Conservation (phyloP, 2,329 filamentous ascomycete genomes). For the Acrodontium crateriforme region DNA sequence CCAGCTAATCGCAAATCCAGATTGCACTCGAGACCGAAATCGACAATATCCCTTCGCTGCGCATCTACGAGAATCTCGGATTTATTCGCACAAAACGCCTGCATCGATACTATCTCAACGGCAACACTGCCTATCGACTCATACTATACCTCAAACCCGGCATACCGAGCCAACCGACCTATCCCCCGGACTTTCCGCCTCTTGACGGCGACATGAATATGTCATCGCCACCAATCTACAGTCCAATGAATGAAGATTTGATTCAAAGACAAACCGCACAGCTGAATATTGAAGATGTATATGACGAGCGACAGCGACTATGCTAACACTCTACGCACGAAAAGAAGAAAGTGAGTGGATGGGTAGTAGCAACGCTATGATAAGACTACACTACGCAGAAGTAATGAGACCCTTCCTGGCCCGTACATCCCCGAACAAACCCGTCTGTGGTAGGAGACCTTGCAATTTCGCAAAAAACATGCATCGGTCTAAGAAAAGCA, state of each 20-base stretch:
- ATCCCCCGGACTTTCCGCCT: constrained; percentile 16
- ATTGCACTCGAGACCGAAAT: constrained; percentile 94
- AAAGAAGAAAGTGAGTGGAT: too few relatives aligned
- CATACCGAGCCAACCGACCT: constrained; percentile 28
- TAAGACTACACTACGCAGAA: too few relatives aligned
- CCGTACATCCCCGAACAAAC: too few relatives aligned
- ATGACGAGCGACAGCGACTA: constrained; percentile 10
- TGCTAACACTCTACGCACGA: too few relatives aligned
- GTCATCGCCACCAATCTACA: too few relatives aligned
- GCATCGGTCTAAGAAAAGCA: too few relatives aligned
- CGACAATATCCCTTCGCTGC: constrained; percentile 77
- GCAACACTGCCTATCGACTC: constrained; percentile 83
- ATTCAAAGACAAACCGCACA: constrained; percentile 16
- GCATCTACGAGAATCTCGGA: constrained; percentile 81
- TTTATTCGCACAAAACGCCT: constrained; percentile 86
- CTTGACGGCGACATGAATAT: constrained; percentile 1
- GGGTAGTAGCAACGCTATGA: too few relatives aligned
- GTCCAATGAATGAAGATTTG: constrained; percentile 13
- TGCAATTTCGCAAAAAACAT: too few relatives aligned
- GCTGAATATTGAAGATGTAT: constrained; percentile 15
- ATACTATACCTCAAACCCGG: constrained; percentile 63
- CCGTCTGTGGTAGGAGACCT: too few relatives aligned
- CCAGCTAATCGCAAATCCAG: constrained; percentile 17
- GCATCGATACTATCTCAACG: constrained; percentile 92
- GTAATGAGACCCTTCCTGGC: too few relatives aligned